Evolutionary conservation across 1,139 yeast genomes (phyloP).

Genomic region (Candida anutae): DNA sequence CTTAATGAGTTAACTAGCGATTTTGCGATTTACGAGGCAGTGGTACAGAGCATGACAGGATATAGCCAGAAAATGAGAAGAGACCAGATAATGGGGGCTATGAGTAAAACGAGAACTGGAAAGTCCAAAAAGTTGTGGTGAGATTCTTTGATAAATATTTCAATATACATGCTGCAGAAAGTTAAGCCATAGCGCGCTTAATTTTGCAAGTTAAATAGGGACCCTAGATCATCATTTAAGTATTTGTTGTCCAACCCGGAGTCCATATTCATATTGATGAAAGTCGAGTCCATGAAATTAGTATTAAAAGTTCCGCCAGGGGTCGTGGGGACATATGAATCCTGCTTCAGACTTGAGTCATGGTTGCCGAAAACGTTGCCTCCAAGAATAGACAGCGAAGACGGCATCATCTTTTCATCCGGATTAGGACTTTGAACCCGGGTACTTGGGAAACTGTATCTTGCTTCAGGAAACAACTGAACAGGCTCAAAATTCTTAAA

Average conservation of each 20-base stretch:
- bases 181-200: too few species aligned
- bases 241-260: slow-evolving; percentile 27
- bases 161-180: slow-evolving; percentile 1
- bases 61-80: slow-evolving; percentile 54
- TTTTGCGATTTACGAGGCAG: slow-evolving; percentile 59
- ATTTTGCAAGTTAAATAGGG: slow-evolving; percentile 22
- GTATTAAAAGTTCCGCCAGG: slow-evolving; percentile 30
- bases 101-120: slow-evolving; percentile 15
- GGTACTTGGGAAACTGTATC: slow-evolving; percentile 29
- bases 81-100: slow-evolving; percentile 37
- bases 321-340: slow-evolving; percentile 14
- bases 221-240: slow-evolving; percentile 26
- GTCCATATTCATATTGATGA: slow-evolving; percentile 39
- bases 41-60: slow-evolving; percentile 64
- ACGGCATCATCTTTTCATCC: neutral
- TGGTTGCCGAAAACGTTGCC: slow-evolving; percentile 10
- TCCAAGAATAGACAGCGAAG: slow-evolving; percentile 4
- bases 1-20: slow-evolving; percentile 38
- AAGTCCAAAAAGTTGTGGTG: slow-evolving; percentile 5
- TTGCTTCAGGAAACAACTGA: slow-evolving; percentile 38
- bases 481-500: slow-evolving; percentile 44
- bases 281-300: slow-evolving; percentile 39
- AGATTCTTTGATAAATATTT: slow-evolving; percentile 1
- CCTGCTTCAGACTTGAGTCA: slow-evolving; percentile 3
- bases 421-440: slow-evolving; percentile 28